Evolutionary conservation across 2,329 filamentous ascomycete genomes (phyloP).

Genomic region (Escovopsis weberi): DNA sequence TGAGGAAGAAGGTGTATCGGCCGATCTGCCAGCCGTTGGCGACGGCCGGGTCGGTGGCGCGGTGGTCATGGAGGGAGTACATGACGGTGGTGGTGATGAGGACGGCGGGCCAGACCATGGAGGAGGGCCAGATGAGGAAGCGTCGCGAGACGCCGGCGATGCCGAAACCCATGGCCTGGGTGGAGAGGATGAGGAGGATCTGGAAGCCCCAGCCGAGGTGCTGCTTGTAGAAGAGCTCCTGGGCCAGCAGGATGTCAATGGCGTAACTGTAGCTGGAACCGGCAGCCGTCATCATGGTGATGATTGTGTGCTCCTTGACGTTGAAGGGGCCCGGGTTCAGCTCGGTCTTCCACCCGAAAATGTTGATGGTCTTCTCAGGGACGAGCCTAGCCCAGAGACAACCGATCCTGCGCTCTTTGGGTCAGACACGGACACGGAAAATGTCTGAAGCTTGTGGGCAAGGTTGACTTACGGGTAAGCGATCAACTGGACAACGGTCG

Average conservation of each 20-base stretch:
- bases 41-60: slow-evolving; percentile 32
- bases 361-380: slow-evolving; percentile 15
- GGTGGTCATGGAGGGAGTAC: slow-evolving; percentile 49
- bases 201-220: slow-evolving; percentile 42
- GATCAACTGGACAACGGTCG: slow-evolving; percentile 40
- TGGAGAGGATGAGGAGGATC: slow-evolving; percentile 43
- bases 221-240: slow-evolving; percentile 35
- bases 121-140: slow-evolving; percentile 45
- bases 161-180: slow-evolving; percentile 49
- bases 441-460: background rate
- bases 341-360: slow-evolving; percentile 19
- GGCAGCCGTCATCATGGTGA: slow-evolving; percentile 30
- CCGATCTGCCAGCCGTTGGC: slow-evolving; percentile 44
- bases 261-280: slow-evolving; percentile 20
- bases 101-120: slow-evolving; percentile 50
- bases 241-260: slow-evolving; percentile 27
- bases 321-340: slow-evolving; percentile 29
- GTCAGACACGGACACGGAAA: too few species aligned
- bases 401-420: slow-evolving; percentile 11
- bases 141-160: slow-evolving; percentile 44
- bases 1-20: slow-evolving; percentile 43
- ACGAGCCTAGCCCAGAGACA: slow-evolving; percentile 18
- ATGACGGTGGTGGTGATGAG: slow-evolving; percentile 49
- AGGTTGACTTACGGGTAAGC: slow-evolving; percentile 29
- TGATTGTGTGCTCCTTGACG: slow-evolving; percentile 34